Evolutionary conservation across 1,139 yeast species (phyloP).

Genomic region (Magnusiomyces sp.): DNA sequence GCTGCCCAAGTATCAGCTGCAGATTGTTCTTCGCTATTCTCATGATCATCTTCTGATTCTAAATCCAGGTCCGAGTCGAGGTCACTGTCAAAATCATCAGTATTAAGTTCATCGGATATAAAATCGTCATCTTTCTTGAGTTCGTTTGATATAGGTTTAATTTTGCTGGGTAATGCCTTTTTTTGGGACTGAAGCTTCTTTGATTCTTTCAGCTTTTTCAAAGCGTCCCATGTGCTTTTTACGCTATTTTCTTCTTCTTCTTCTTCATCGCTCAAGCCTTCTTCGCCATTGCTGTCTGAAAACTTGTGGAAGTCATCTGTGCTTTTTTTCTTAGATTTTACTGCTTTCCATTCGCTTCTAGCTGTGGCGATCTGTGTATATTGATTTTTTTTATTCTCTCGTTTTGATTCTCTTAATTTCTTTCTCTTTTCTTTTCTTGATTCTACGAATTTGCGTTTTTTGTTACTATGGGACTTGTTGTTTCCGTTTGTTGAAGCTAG

Average conservation of each 20-base stretch:
- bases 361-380: constrained; percentile 12
- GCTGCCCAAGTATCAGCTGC: constrained; percentile 17
- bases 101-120: constrained; percentile 6
- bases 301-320: constrained; percentile 2
- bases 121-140: too few species aligned
- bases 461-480: constrained; percentile 3
- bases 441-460: constrained; percentile 1
- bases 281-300: constrained; percentile 4
- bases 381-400: too few species aligned
- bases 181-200: background rate
- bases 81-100: constrained; percentile 16
- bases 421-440: too few species aligned
- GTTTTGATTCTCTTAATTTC: too few species aligned
- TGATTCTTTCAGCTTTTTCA: constrained; percentile 3
- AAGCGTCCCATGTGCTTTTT: background rate
- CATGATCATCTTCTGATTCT: constrained; percentile 20
- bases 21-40: constrained; percentile 15
- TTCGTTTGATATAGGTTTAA: too few species aligned
- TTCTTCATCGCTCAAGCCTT: constrained; percentile 6
- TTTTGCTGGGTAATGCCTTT: background rate
- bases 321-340: constrained; percentile 16
- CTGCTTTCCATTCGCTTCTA: constrained; percentile 21
- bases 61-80: constrained; percentile 12
- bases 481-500: background rate
- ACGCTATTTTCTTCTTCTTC: constrained; percentile 11